Conservation (phyloP, 306 rosid genomes). For the Citrullus amarus region DNA sequence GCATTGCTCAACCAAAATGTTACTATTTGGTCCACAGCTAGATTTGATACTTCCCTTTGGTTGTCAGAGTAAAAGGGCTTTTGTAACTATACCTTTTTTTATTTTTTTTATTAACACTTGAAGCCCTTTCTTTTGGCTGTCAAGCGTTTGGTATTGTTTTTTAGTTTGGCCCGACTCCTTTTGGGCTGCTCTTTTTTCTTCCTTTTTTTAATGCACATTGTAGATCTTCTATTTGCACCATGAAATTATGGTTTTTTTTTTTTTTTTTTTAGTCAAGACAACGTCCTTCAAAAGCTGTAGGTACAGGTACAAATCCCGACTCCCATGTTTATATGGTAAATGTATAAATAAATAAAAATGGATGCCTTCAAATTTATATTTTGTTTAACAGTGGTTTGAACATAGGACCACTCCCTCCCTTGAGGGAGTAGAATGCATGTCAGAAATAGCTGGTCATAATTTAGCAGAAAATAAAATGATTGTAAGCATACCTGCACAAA, state of each 20-base stretch:
- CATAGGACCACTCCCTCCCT: neutral
- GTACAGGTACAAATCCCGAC: neutral
- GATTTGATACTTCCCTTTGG: neutral
- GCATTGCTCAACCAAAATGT: neutral
- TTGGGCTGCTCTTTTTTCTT: neutral
- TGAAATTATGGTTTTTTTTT: neutral
- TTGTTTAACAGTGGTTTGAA: neutral
- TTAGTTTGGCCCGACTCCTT: neutral
- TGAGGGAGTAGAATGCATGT: neutral
- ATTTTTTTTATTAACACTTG: neutral
- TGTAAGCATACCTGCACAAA: constrained; percentile 53
- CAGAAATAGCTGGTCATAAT: neutral
- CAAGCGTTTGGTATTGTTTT: neutral
- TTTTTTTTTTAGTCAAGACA: neutral
- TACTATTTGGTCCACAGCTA: neutral
- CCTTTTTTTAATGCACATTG: neutral
- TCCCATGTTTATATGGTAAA: neutral
- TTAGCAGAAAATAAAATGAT: neutral
- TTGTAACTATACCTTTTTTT: neutral
- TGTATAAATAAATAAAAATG: neutral
- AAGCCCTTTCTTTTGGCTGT: neutral
- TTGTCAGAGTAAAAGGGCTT: neutral
- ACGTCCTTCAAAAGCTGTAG: neutral
- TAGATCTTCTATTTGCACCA: neutral
- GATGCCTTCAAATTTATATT: neutral